These are phyloP conservation scores for Fusarium goolgardi DNA, from an alignment of 2,329 filamentous ascomycete species.

Conservation along the genomic window DNA sequence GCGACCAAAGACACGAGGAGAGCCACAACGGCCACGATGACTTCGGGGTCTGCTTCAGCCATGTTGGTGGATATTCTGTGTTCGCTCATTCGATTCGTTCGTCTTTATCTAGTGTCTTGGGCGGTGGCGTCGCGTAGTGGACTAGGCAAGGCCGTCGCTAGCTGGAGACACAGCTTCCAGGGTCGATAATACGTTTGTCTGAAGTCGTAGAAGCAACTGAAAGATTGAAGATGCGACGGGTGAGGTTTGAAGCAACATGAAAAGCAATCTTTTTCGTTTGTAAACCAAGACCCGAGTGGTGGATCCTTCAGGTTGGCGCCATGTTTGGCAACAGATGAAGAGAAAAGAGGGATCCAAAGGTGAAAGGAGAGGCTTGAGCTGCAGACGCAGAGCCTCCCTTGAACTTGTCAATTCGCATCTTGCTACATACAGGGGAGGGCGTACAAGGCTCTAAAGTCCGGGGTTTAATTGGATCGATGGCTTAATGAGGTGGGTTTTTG, in stretches of 20 bases:
- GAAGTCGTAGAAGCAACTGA: background rate
- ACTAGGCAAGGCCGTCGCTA: background rate
- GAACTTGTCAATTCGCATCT: constrained; percentile 26
- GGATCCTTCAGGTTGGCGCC: constrained; percentile 13
- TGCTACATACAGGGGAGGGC: constrained; percentile 19
- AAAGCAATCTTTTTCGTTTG: background rate
- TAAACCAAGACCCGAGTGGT: constrained; percentile 12
- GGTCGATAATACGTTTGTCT: background rate
- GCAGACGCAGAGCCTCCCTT: constrained; percentile 35
- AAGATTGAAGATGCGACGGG: constrained; percentile 2
- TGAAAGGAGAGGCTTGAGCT: constrained; percentile 6
- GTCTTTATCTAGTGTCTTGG: background rate
- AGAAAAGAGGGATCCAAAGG: background rate
- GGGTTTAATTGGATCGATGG: constrained; percentile 37
- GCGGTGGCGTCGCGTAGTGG: background rate
- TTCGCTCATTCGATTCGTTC: constrained; percentile 11
- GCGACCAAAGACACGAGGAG: constrained; percentile 62
- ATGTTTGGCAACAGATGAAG: constrained; percentile 8
- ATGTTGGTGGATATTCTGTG: constrained; percentile 21
- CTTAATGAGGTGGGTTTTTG: constrained; percentile 27
- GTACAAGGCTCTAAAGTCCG: constrained; percentile 29
- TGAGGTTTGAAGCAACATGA: background rate
- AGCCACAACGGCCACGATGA: constrained; percentile 57
- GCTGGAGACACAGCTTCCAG: background rate
- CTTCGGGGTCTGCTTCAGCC: constrained; percentile 47